Evolutionary conservation across 768 basidiomycete species (phyloP).

Genomic region (Hericium rajendrae): DNA sequence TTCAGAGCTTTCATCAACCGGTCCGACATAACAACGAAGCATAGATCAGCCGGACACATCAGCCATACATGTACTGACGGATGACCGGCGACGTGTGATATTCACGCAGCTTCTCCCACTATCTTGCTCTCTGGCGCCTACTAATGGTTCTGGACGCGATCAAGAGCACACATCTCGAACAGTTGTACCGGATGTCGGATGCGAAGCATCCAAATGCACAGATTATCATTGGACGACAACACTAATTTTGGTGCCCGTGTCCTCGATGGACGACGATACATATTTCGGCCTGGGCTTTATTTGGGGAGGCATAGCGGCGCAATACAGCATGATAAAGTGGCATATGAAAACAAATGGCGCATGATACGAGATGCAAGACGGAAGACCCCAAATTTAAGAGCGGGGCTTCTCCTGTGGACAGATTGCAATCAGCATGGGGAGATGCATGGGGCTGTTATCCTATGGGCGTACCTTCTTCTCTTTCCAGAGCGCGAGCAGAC

Average conservation of each 20-base stretch:
- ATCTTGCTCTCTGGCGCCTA: no score
- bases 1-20: no score
- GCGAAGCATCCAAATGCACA: neutral
- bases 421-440: neutral
- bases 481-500: constrained; percentile 96
- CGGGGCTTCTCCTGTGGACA: constrained; percentile 27
- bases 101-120: no score
- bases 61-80: no score
- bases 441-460: neutral
- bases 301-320: constrained; percentile 9
- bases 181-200: no score
- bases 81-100: no score
- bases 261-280: neutral
- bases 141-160: no score
- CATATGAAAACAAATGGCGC: constrained; percentile 1
- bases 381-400: constrained; percentile 19
- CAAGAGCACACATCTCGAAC: no score
- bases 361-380: neutral
- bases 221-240: neutral
- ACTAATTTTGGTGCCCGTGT: neutral
- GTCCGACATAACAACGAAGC: no score
- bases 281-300: neutral
- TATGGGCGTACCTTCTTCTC: constrained; percentile 82
- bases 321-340: constrained; percentile 7
- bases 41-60: no score